These are phyloP conservation scores for Extremus antarcticus DNA, from an alignment of 495 filamentous ascomycete genomes.

Conservation along the genomic window DNA sequence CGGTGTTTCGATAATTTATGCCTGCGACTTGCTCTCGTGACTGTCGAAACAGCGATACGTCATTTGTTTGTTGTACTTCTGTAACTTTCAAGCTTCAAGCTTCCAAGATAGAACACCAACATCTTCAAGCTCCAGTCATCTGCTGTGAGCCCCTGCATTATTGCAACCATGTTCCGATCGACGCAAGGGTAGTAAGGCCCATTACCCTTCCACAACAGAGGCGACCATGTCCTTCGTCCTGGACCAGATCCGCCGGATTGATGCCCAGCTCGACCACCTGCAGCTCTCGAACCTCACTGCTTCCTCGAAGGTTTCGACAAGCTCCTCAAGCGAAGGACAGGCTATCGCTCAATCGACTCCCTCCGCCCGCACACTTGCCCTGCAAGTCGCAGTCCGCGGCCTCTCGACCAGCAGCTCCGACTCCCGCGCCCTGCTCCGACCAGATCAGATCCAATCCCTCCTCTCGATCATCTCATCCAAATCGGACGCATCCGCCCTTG, in stretches of 20 bases:
- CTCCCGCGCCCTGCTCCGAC: conserved; percentile 2
- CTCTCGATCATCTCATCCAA: conserved; percentile 8
- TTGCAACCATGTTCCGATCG: neutral
- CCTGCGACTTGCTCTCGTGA: no score
- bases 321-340: conserved; percentile 12
- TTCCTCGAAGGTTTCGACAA: conserved; percentile 7
- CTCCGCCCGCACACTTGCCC: conserved; percentile 1
- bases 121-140: no score
- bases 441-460: conserved; percentile 1
- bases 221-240: conserved; percentile 54
- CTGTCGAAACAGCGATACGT: neutral
- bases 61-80: no score
- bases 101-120: no score
- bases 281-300: conserved; percentile 37
- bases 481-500: conserved; percentile 14
- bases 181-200: neutral
- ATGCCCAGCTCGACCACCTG: conserved; percentile 68
- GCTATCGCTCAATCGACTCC: conserved; percentile 3
- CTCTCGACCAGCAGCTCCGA: conserved; percentile 18
- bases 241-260: conserved; percentile 65
- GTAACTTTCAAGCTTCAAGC: no score
- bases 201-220: neutral
- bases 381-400: conserved; percentile 15
- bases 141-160: no score
- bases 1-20: no score